Evolutionary conservation across 345 rosid genomes (phyloP).

Genomic region (Syzygium oleosum): DNA sequence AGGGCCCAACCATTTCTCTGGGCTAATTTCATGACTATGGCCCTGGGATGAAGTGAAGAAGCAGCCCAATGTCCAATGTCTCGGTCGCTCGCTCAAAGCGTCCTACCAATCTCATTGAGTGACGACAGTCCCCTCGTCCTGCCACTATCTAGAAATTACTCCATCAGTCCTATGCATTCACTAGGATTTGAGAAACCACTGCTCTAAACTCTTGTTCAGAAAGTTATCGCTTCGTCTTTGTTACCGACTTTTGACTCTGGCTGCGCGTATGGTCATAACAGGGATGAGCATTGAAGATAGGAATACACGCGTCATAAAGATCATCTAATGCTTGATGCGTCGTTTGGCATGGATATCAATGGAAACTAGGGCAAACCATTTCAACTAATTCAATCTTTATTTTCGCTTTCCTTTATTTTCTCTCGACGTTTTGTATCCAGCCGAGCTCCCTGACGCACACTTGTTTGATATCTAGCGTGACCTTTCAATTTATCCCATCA

Average conservation of each 20-base stretch:
- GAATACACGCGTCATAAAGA: not conserved
- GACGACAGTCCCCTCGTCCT: not conserved
- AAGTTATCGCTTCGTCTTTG: not conserved
- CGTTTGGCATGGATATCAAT: not conserved
- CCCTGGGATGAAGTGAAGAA: not conserved
- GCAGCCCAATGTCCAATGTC: not conserved
- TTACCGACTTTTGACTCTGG: not conserved
- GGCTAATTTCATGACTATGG: not conserved
- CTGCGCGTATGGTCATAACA: not conserved
- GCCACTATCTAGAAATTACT: not conserved
- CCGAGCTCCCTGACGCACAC: not conserved
- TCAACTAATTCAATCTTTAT: not conserved
- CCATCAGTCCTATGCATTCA: not conserved
- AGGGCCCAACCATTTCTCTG: not conserved
- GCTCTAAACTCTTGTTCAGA: not conserved
- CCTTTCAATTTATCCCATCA: not conserved
- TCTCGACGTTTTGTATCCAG: not conserved
- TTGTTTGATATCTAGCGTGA: not conserved
- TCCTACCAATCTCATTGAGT: not conserved
- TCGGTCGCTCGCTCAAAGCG: not conserved
- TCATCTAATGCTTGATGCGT: not conserved
- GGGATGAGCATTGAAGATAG: not conserved
- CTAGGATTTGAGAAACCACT: not conserved
- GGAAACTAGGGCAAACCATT: fast-evolving
- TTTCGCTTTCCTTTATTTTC: not conserved